phyloP scores from a whole-genome alignment of 1,284 basidiomycete species.

The Leccinum fallax region DNA sequence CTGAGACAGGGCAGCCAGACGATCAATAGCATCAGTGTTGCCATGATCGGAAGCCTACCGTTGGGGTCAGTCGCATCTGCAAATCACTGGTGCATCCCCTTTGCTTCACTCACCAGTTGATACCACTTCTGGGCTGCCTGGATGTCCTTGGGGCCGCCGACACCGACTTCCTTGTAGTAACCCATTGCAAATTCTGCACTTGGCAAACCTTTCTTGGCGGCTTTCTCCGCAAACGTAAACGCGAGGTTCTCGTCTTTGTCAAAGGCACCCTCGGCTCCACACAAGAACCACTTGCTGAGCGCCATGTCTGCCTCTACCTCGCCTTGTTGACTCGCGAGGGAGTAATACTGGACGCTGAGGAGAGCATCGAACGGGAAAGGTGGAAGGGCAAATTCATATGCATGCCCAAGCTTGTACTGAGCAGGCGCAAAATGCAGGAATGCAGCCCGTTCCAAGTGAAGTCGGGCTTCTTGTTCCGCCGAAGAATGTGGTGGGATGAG shows the following conservation, averaged over 20 bases:
- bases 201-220: constrained; percentile 77
- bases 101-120: constrained; percentile 44
- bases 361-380: constrained; percentile 89
- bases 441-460: constrained; percentile 79
- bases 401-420: constrained; percentile 91
- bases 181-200: constrained; percentile 94
- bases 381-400: constrained; percentile 88
- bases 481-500: constrained; percentile 50
- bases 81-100: background rate
- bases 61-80: constrained; percentile 3
- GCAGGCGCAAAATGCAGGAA: constrained; percentile 87
- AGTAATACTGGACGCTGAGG: constrained; percentile 92
- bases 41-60: constrained; percentile 74
- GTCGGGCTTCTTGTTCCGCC: constrained; percentile 45
- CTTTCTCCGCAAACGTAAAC: constrained; percentile 90
- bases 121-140: constrained; percentile 74
- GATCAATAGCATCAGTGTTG: constrained; percentile 79
- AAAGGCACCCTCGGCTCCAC: constrained; percentile 79
- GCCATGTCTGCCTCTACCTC: constrained; percentile 96
- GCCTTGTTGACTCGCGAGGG: constrained; percentile 80
- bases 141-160: constrained; percentile 70
- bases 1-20: constrained; percentile 68
- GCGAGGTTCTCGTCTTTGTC: constrained; percentile 90
- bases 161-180: constrained; percentile 86
- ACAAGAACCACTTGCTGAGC: constrained; percentile 93